A percentile compares a stretch with the other conserved stretches of the same genome.
Evolutionary conservation across 441 rosid genomes (phyloP).

Genomic region (Populus trichocarpa): DNA sequence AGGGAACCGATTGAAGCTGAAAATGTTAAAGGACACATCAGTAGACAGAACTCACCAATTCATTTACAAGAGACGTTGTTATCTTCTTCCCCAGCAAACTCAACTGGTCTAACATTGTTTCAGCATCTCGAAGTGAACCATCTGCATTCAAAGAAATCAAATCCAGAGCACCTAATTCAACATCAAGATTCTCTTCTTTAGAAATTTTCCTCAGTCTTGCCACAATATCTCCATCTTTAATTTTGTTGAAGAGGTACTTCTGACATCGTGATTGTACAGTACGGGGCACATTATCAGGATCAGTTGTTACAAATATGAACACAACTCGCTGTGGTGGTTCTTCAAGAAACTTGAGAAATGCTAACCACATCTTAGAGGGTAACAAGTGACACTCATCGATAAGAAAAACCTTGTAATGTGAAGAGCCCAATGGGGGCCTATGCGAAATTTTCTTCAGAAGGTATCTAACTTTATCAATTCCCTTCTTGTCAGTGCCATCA

Average conservation of each 20-base stretch:
- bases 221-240: conserved; percentile 79
- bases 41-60: conserved; percentile 67
- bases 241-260: conserved; percentile 88
- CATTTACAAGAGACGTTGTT: conserved; percentile 80
- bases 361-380: conserved; percentile 86
- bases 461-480: conserved; percentile 59
- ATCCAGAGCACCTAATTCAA: conserved; percentile 81
- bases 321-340: conserved; percentile 70
- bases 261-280: conserved; percentile 95
- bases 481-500: conserved; percentile 76
- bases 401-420: conserved; percentile 64
- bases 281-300: conserved; percentile 90
- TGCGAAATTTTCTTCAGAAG: conserved; percentile 55
- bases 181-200: conserved; percentile 75
- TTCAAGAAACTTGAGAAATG: conserved; percentile 92
- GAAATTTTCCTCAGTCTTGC: conserved; percentile 68
- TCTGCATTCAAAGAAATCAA: conserved; percentile 90
- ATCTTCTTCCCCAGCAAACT: conserved; percentile 90
- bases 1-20: conserved; percentile 3
- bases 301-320: conserved; percentile 87
- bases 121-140: conserved; percentile 98
- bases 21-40: conserved; percentile 4
- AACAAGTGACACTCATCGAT: conserved; percentile 92
- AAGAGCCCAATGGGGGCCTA: conserved; percentile 44
- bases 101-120: conserved; percentile 95